These are phyloP conservation scores for Talaromyces liani DNA, from an alignment of 495 filamentous ascomycete species.

Conservation along the genomic window DNA sequence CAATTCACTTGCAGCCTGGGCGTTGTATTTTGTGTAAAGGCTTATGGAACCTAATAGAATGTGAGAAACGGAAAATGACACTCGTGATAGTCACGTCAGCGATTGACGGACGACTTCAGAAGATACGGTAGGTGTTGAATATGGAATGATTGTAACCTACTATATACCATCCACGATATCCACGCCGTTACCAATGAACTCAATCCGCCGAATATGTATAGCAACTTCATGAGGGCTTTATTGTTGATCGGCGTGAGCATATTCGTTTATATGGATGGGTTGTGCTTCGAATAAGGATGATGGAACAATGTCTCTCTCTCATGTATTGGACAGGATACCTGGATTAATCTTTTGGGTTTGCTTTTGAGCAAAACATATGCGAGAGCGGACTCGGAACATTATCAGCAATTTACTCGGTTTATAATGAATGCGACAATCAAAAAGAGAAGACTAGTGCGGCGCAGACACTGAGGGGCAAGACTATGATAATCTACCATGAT, in stretches of 20 bases:
- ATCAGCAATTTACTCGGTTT: not conserved
- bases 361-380: not conserved
- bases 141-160: not conserved
- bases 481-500: not conserved
- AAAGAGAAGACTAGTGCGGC: not conserved
- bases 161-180: not conserved
- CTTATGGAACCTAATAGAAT: not conserved
- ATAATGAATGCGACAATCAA: not conserved
- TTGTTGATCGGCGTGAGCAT: not conserved
- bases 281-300: not conserved
- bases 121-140: not conserved
- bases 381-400: not conserved
- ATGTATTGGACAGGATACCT: not conserved
- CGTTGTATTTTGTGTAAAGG: not conserved
- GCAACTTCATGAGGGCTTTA: not conserved
- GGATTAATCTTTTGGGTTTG: too few relatives aligned
- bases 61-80: not conserved
- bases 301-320: not conserved
- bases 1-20: not conserved
- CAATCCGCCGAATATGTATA: not conserved
- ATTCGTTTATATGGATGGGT: not conserved
- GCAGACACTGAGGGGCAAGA: not conserved
- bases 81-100: not conserved
- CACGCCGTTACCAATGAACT: not conserved
- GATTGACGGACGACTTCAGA: not conserved